phyloP scores from a whole-genome alignment of 495 filamentous ascomycete species.

The Aspergillus nanangensis region DNA sequence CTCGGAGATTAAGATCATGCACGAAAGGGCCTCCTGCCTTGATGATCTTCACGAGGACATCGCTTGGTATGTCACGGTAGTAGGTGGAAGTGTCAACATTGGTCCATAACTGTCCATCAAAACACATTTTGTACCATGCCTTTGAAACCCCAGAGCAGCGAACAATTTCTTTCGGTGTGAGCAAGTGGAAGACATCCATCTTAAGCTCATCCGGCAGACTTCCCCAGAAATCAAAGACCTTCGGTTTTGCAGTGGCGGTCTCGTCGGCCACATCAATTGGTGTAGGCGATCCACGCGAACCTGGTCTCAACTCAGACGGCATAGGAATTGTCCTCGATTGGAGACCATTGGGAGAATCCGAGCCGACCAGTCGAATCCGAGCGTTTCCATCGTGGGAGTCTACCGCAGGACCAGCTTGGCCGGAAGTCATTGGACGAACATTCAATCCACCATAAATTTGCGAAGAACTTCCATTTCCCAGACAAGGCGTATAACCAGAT shows the following conservation, averaged over 20 bases:
- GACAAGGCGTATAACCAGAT: conserved; percentile 49
- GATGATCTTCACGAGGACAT: conserved; percentile 80
- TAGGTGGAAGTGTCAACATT: conserved; percentile 80
- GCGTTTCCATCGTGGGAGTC: conserved; percentile 36
- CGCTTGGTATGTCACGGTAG: conserved; percentile 80
- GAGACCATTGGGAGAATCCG: conserved; percentile 25
- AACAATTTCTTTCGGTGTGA: conserved; percentile 79
- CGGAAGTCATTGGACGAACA: conserved; percentile 57
- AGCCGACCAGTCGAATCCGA: conserved; percentile 47
- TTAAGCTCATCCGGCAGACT: conserved; percentile 80
- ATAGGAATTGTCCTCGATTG: conserved; percentile 48
- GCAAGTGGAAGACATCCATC: conserved; percentile 68
- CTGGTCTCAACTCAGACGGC: conserved; percentile 58
- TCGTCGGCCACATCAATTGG: conserved; percentile 27
- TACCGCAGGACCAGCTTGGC: conserved; percentile 41
- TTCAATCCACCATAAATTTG: conserved; percentile 55
- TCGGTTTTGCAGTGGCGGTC: conserved; percentile 22
- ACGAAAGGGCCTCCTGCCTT: conserved; percentile 82
- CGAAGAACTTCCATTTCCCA: conserved; percentile 51
- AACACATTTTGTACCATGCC: conserved; percentile 79
- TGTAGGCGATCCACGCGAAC: conserved; percentile 36
- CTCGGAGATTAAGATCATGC: conserved; percentile 80
- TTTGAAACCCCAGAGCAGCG: conserved; percentile 76
- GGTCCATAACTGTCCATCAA: conserved; percentile 91
- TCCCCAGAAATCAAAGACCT: conserved; percentile 69